Conservation (phyloP, 306 rosid species). For the Castanea crenata region DNA sequence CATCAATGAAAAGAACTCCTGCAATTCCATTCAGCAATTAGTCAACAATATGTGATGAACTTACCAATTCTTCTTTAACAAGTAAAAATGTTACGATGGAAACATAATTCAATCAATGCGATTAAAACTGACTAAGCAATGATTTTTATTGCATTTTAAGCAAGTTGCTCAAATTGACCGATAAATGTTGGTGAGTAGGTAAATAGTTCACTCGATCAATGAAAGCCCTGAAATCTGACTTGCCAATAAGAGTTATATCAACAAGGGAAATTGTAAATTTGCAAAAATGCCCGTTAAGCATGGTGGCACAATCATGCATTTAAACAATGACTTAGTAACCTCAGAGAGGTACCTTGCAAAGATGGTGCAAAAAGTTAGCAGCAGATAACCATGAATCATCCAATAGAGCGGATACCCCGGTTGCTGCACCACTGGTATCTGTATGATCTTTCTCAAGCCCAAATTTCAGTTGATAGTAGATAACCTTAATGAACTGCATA, state of each 20-base stretch:
- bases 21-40: conserved; percentile 24
- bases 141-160: not conserved
- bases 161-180: not conserved
- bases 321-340: not conserved
- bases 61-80: not conserved
- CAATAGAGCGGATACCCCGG: conserved; percentile 39
- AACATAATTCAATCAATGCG: not conserved
- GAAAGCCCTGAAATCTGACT: not conserved
- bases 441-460: conserved; percentile 59
- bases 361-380: conserved; percentile 65
- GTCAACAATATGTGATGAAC: conserved; percentile 9
- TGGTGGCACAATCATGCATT: conserved; percentile 9
- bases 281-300: not conserved
- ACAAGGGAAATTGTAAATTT: not conserved
- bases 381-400: conserved; percentile 79
- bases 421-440: conserved; percentile 20
- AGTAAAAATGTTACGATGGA: not conserved
- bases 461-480: conserved; percentile 75
- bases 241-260: not conserved
- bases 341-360: conserved; percentile 57
- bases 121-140: conserved; percentile 3
- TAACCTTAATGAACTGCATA: conserved; percentile 64
- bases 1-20: conserved; percentile 75
- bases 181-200: not conserved
- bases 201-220: not conserved